These are phyloP conservation scores for Glaciozyma martinii DNA, from an alignment of 768 basidiomycete genomes.

Conservation along the genomic window DNA sequence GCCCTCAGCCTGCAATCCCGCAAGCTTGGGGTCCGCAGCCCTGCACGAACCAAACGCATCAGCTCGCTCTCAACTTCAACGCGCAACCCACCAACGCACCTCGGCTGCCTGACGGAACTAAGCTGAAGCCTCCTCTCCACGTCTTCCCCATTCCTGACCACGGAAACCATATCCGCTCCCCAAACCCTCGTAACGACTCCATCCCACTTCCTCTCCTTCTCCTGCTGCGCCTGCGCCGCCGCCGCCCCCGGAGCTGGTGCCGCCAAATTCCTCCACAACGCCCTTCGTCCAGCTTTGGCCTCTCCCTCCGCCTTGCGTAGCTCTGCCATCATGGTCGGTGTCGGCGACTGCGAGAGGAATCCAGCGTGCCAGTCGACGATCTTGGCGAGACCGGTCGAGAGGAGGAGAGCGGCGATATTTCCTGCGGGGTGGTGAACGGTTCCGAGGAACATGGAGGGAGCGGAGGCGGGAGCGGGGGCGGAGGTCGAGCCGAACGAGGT, in stretches of 20 bases:
- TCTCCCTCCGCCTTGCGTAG: conserved; percentile 70
- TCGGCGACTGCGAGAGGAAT: conserved; percentile 58
- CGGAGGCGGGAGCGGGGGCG: conserved; percentile 45
- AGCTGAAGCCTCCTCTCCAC: conserved; percentile 78
- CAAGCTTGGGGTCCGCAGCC: conserved; percentile 73
- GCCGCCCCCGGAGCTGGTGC: conserved; percentile 37
- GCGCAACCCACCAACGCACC: conserved; percentile 57
- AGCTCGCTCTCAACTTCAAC: neutral
- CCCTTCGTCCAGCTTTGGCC: conserved; percentile 65
- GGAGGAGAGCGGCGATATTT: conserved; percentile 84
- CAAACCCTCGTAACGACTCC: conserved; percentile 68
- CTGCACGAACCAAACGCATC: conserved; percentile 41
- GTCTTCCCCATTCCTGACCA: conserved; percentile 44
- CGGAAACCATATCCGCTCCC: conserved; percentile 75
- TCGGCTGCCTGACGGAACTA: conserved; percentile 54
- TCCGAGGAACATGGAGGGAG: conserved; percentile 80
- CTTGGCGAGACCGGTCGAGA: conserved; percentile 73
- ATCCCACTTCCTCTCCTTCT: conserved; percentile 38
- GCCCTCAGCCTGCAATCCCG: conserved; percentile 81
- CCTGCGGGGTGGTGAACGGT: conserved; percentile 83
- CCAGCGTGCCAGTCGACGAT: conserved; percentile 98
- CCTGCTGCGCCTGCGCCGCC: conserved; percentile 45
- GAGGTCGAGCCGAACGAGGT: conserved; percentile 36
- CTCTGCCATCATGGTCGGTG: conserved; percentile 56
- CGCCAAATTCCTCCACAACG: conserved; percentile 57